These are phyloP conservation scores for Helenozyma rhizophorensis DNA, from an alignment of 805 yeast genomes.

Conservation along the genomic window DNA sequence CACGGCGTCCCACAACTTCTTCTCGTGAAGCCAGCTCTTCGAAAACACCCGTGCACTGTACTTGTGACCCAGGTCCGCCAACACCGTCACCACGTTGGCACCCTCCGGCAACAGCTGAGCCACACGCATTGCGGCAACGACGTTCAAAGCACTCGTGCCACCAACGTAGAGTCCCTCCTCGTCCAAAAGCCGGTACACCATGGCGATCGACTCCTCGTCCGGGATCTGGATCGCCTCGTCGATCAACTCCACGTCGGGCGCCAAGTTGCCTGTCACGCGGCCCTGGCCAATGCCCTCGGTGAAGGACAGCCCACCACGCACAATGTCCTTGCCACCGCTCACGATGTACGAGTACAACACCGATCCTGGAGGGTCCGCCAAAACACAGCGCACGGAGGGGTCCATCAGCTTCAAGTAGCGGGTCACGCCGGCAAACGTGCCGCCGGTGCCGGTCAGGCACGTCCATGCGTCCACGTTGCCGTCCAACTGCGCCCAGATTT, in stretches of 20 bases:
- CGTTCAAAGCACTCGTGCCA: constrained; percentile 87
- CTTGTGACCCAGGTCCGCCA: constrained; percentile 88
- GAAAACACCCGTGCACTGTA: constrained; percentile 81
- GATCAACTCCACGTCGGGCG: constrained; percentile 62
- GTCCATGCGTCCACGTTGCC: constrained; percentile 83
- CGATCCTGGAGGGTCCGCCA: constrained; percentile 95
- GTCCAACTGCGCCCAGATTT: constrained; percentile 78
- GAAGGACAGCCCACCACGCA: constrained; percentile 77
- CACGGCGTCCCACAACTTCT: constrained; percentile 58
- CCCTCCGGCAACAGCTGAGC: constrained; percentile 75
- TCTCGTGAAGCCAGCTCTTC: constrained; percentile 68
- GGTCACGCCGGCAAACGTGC: constrained; percentile 84
- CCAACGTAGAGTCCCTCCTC: constrained; percentile 91
- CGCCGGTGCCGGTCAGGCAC: constrained; percentile 91
- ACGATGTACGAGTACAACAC: constrained; percentile 75
- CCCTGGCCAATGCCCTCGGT: constrained; percentile 98
- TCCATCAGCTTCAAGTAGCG: constrained; percentile 67
- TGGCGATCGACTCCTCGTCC: constrained; percentile 75
- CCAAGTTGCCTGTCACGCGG: constrained; percentile 78
- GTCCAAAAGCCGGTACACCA: constrained; percentile 78
- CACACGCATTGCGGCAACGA: constrained; percentile 78
- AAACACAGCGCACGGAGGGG: constrained; percentile 56
- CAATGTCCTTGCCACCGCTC: constrained; percentile 62
- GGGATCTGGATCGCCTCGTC: constrained; percentile 80
- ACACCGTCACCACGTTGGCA: constrained; percentile 79